phyloP scores from a whole-genome alignment of 1,284 basidiomycete genomes.

The Athelia psychrophila region DNA sequence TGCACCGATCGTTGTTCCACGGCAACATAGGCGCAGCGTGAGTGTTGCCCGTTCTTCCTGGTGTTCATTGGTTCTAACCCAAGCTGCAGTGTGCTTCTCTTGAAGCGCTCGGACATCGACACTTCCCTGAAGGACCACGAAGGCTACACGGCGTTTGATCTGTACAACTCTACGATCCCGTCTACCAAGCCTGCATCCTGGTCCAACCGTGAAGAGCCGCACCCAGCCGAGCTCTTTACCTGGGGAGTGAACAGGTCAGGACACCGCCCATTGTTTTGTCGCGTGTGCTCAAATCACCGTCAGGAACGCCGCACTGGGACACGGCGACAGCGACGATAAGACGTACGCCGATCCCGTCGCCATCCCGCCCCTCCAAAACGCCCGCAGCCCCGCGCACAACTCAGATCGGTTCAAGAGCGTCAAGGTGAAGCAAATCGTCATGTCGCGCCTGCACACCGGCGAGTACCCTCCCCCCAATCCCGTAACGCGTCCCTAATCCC shows the following conservation, averaged over 20 bases:
- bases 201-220: conserved; percentile 20
- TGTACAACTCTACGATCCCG: conserved; percentile 89
- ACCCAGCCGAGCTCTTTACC: conserved; percentile 68
- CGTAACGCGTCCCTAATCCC: conserved; percentile 3
- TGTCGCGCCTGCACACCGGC: conserved; percentile 84
- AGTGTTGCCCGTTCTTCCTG: conserved; percentile 21
- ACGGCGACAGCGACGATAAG: conserved; percentile 81
- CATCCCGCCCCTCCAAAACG: conserved; percentile 43
- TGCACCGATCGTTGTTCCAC: conserved; percentile 88
- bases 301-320: conserved; percentile 83
- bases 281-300: background rate
- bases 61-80: conserved; percentile 3
- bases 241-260: conserved; percentile 87
- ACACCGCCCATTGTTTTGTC: background rate
- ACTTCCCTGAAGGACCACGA: conserved; percentile 79
- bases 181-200: conserved; percentile 59
- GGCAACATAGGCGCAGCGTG: conserved; percentile 82
- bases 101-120: conserved; percentile 78
- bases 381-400: background rate
- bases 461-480: background rate
- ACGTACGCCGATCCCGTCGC: conserved; percentile 77
- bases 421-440: conserved; percentile 63
- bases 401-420: conserved; percentile 51
- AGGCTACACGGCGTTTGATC: conserved; percentile 90
- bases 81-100: conserved; percentile 58